Evolutionary conservation across 306 rosid species (phyloP), one percentile per base, ranked within the genome.

Genomic region (Vicia sativa): DNA sequence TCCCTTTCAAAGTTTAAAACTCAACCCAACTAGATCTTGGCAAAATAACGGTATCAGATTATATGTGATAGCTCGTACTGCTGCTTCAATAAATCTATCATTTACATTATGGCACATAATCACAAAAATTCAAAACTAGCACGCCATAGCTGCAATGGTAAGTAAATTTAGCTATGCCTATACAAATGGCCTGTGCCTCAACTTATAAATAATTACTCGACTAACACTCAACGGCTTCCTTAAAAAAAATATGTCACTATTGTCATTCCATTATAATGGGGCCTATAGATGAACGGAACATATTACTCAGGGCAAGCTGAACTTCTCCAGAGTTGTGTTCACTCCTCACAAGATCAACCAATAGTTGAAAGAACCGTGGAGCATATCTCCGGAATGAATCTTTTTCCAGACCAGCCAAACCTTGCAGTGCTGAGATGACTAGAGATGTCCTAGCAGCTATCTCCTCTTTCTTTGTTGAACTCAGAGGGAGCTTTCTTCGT

Each of bases 251-350:
- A 52, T 34, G 55, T 53, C 74, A 75, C 41, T n/a, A 60, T 23
- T 42, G 75, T 80, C 74, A 84, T 64, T 86, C 75, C 80, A 86
- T 78, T 75, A 90, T 60, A 62, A 87, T 80, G 61, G 96, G 84
- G 64, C 97, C 99, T 76, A 93, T 76, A 81, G 95, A 85, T 29
- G 96, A 90, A 58, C 80, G 84, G 74, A 93, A 90, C 65, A 93
- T 74, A 74, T 76, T 84, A 84, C 95, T 82, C 56, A 93, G 78
- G 78, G 85, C 89, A 73, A 41, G 78, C 78, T 88, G 99, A 84
- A 90, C 99, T 83, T 88, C 97, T 65, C 92, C 92, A 13, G 99
- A 88, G 65, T 85, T 59, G 76, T 93, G 97, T 70, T 90, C 97
- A 75, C 96, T 85, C 84, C 80, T 77, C 70, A 93, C 90, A 16